A percentile compares a stretch with the other conserved stretches of the same genome.
phyloP scores from a whole-genome alignment of 2,329 filamentous ascomycete genomes.

The Ceratocystis smalleyi region DNA sequence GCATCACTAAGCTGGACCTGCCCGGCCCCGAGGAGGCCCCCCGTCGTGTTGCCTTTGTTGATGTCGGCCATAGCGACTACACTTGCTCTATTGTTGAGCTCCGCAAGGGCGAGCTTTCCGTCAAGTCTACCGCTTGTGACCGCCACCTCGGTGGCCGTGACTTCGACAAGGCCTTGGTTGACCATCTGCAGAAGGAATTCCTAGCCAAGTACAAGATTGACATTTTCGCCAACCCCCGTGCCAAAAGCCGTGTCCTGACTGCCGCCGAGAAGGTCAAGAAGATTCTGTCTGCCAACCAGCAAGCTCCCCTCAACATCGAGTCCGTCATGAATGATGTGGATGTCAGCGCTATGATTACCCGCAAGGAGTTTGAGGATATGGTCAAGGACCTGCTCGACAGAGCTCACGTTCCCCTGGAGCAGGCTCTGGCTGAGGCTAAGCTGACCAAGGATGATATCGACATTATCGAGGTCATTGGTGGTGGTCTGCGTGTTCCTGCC shows the following conservation, averaged over 20 bases:
- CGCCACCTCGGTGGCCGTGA: slow-evolving; percentile 94
- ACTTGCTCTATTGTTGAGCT: slow-evolving; percentile 90
- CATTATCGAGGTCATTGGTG: slow-evolving; percentile 81
- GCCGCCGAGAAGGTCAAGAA: slow-evolving; percentile 98
- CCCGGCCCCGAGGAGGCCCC: slow-evolving; percentile 81
- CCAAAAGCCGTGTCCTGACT: slow-evolving; percentile 68
- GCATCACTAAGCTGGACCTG: slow-evolving; percentile 94
- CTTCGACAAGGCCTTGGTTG: slow-evolving; percentile 87
- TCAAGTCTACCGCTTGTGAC: slow-evolving; percentile 85
- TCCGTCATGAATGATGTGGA: slow-evolving; percentile 97
- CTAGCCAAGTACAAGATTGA: slow-evolving; percentile 97
- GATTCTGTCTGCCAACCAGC: slow-evolving; percentile 86
- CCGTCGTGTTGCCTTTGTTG: slow-evolving; percentile 76
- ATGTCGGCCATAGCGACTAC: slow-evolving; percentile 95
- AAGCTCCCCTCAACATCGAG: slow-evolving; percentile 88
- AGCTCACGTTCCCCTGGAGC: slow-evolving; percentile 60
- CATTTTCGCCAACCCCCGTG: slow-evolving; percentile 79
- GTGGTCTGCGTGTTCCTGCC: slow-evolving; percentile 80
- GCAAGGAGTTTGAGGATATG: slow-evolving; percentile 85
- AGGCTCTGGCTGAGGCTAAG: slow-evolving; percentile 87
- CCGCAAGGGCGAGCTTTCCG: slow-evolving; percentile 85
- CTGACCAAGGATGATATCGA: slow-evolving; percentile 87
- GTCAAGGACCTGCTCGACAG: slow-evolving; percentile 69
- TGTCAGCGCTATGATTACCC: slow-evolving; percentile 74
- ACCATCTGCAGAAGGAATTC: slow-evolving; percentile 92